Evolutionary conservation across 768 basidiomycete genomes (phyloP).

Genomic region (Suillus alpinus): DNA sequence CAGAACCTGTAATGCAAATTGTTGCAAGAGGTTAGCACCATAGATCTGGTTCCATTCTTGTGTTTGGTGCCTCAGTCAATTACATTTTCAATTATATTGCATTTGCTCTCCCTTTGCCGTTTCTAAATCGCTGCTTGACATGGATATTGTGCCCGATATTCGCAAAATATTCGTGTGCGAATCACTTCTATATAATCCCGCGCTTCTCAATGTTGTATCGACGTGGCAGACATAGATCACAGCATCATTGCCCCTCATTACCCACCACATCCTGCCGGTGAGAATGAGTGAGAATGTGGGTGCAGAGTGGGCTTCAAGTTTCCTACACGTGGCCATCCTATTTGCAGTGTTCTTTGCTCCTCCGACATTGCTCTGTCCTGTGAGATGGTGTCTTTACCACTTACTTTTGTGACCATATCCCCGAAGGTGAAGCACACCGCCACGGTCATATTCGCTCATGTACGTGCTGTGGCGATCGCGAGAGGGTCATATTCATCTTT

Average conservation of each 20-base stretch:
- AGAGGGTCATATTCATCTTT: conserved; percentile 3
- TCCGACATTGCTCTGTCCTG: not conserved
- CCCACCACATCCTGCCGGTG: not conserved
- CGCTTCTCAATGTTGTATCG: not conserved
- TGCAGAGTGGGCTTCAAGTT: not conserved
- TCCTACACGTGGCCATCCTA: not conserved
- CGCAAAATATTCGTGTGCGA: not conserved
- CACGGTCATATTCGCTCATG: conserved; percentile 84
- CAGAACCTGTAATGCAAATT: not conserved
- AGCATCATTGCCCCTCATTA: not conserved
- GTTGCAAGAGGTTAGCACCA: too few relatives aligned
- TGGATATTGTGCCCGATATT: not conserved
- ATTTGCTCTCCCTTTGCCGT: not conserved
- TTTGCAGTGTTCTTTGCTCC: not conserved
- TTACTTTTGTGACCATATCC: conserved; percentile 51
- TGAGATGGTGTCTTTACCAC: conserved; percentile 12
- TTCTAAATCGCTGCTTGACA: not conserved
- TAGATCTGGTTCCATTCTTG: not conserved
- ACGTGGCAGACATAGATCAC: not conserved
- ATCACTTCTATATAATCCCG: not conserved
- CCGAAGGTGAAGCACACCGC: conserved; percentile 66
- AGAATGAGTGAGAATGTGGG: not conserved
- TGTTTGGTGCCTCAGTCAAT: not conserved
- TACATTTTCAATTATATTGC: not conserved
- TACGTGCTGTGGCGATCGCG: conserved; percentile 31